Base-by-base conservation (phyloP, 164 flowering plant genomes). In the Umbellularia californica region DNA sequence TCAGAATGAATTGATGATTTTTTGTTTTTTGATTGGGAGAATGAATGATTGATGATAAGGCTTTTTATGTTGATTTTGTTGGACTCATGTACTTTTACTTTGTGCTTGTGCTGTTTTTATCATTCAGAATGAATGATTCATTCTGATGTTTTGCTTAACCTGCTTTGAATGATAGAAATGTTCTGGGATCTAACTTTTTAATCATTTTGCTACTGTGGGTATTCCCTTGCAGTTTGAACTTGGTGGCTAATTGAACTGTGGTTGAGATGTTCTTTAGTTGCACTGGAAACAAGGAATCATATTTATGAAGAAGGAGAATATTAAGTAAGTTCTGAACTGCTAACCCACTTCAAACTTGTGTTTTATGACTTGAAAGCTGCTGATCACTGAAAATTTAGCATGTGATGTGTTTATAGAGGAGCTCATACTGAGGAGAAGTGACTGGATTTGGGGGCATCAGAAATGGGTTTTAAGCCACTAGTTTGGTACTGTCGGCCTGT, bases 401-500 rank as follows among this genome's bases (percentile, higher is more conserved):
- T 27, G 47, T 67, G 69, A 30, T 67, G 41, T 67, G 69, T 20
- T 28, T 28, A 0, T 67, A 67, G 69, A 28, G 6, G 17, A 66
- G 28, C 13, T 27, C 19, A 55, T 55, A 15, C 60, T 2, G 41
- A 30, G 20, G 69, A 67, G 50, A 30, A 67, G 50, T 67, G 47
- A 67, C 20, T 67, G 5, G n/a, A 67, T 1, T 30, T 67, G 28
- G 13, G 13, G n/a, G 47, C 20, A 23, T 67, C 35, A 67, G 19
- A 72, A 28, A 95, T 95, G 99, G 92, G 70, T 74, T 89, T 91
- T 68, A 79, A 88, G 83, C 91, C 93, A 0, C 74, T 94, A 76
- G 84, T 52, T 65, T 94, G 97, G 98, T 96, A 90, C 71, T 96
- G 99, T 72, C 79, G 81, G 78, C 98, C 99, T 12, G 95, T 85